Percentiles rank a stretch among this genome's conserved stretches.
phyloP scores from a whole-genome alignment of 345 rosid genomes.

The Diplotaxis tenuifolia region DNA sequence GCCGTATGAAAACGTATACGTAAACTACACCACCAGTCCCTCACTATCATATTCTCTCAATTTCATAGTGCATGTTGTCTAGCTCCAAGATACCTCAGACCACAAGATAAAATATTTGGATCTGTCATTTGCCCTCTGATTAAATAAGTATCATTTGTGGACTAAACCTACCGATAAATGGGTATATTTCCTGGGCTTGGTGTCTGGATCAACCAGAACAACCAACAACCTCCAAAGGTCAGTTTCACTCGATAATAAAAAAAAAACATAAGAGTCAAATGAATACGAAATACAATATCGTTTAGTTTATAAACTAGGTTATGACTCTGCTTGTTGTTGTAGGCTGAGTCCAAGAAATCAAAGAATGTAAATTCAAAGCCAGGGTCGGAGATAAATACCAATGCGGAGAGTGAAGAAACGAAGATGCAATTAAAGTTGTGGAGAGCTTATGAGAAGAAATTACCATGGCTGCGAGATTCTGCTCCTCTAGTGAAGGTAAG shows the following conservation, averaged over 20 bases:
- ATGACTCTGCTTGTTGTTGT: slow-evolving; percentile 12
- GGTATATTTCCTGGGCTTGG: background rate
- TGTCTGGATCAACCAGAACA: slow-evolving; percentile 16
- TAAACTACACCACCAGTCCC: background rate
- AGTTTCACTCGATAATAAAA: background rate
- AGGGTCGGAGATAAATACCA: background rate
- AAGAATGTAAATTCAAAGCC: slow-evolving; percentile 33
- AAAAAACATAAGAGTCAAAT: background rate
- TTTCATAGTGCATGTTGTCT: background rate
- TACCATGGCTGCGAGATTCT: slow-evolving; percentile 48
- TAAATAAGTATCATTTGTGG: background rate
- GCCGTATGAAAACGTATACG: slow-evolving; percentile 2
- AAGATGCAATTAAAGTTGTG: slow-evolving; percentile 53
- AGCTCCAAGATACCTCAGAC: background rate
- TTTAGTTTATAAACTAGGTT: background rate
- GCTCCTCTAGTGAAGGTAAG: slow-evolving; percentile 58
- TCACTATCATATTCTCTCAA: background rate
- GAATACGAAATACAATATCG: background rate
- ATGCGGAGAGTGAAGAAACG: slow-evolving; percentile 37
- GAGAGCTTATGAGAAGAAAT: slow-evolving; percentile 49
- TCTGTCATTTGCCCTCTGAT: background rate
- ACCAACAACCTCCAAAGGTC: slow-evolving; percentile 2
- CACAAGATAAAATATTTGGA: background rate
- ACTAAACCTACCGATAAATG: background rate
- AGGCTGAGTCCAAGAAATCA: slow-evolving; percentile 51